Percentiles rank a stretch among this genome's conserved stretches.
These are phyloP conservation scores for Collybiopsis luxurians DNA, from an alignment of 768 basidiomycete species.

Conservation along the genomic window DNA sequence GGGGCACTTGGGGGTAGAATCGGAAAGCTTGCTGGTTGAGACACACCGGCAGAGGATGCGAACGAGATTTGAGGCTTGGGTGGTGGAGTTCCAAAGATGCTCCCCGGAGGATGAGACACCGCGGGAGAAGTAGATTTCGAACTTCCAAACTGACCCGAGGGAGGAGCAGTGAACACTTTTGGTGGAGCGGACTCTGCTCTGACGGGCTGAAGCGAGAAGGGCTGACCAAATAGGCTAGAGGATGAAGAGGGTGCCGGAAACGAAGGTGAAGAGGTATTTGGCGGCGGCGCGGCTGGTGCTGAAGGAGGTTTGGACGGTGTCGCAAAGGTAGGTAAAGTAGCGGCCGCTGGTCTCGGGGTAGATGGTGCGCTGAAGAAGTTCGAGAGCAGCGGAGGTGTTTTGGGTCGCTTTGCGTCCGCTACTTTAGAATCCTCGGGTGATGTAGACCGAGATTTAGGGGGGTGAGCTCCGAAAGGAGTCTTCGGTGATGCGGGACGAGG, in stretches of 20 bases:
- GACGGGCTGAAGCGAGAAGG: conserved; percentile 2
- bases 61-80: background rate
- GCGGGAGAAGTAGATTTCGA: background rate
- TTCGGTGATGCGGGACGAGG: conserved; percentile 33
- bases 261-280: background rate
- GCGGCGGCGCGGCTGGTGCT: conserved; percentile 1
- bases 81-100: background rate
- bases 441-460: background rate
- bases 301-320: conserved; percentile 8
- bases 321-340: background rate
- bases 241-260: background rate
- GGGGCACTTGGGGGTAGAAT: background rate
- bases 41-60: background rate
- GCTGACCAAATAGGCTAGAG: background rate
- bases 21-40: background rate
- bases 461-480: background rate
- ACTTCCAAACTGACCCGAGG: background rate
- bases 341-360: conserved; percentile 4
- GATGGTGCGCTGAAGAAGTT: conserved; percentile 5
- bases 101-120: background rate
- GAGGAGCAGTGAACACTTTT: background rate
- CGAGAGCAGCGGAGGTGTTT: conserved; percentile 8
- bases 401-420: conserved; percentile 7
- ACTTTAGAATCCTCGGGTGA: conserved; percentile 10
- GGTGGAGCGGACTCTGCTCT: background rate